Evolutionary conservation across 129 eudicot species (phyloP), one percentile per base, ranked within the genome.

Genomic region (Flaveria trinervia): DNA sequence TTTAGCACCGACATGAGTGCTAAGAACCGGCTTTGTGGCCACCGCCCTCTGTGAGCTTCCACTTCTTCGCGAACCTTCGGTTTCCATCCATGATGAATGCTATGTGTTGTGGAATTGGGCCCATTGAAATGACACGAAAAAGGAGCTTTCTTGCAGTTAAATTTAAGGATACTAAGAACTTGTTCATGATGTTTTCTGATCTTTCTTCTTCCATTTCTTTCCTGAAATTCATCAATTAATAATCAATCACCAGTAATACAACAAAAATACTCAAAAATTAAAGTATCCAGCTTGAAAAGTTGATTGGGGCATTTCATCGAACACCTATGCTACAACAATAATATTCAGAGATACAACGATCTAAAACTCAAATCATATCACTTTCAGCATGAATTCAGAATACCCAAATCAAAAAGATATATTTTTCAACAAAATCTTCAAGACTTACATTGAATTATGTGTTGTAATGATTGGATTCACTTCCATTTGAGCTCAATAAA

Each of bases 11-110:
- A 68, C 92, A 91, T 86, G 66, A 91, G 88, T 13, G 89, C 64
- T 33, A 85, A 44, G 71, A 91, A 86, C 0, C 97, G 51, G 88
- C 85, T 74, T 85, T 76, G 72, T 91, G 89, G 43, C 97, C 97
- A 2, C 72, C 83, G 13, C 92, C 93, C 61, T 91, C 89, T 6
- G 77, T 79, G 6, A 88, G 84, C 4, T 81, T 79, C 71, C 77
- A 54, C 66, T 84, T 88, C 26, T 54, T 84, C 25, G 92, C 86
- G 16, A 81, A 90, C 76, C 96, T 87, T 13, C 96, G 81, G 75
- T 91, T 88, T 71, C 93, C 97, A 67, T 91, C 97, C 77, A 91
- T 22, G 45, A 91, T 86, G 80, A 88, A 88, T 25, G 92, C 94
- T 11, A 88, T 81, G 65, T 91, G 93, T 71, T 71, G 77, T 1